Evolutionary conservation across 2,329 filamentous ascomycete species (phyloP).

Genomic region (Lachnellula occidentalis): DNA sequence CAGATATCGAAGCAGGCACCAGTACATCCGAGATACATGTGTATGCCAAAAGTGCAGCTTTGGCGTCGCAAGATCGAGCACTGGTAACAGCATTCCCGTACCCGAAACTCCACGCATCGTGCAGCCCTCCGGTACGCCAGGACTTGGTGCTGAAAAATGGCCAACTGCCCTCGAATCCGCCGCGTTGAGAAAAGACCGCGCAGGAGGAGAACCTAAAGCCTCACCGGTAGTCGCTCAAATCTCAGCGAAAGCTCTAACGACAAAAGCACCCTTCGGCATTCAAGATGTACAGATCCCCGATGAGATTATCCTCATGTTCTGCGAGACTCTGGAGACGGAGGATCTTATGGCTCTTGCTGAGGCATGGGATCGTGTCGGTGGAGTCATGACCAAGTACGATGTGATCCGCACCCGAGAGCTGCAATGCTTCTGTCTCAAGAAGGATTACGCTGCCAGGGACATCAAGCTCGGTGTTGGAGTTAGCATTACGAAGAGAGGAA

Average conservation of each 20-base stretch:
- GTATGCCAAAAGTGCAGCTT: conserved; percentile 26
- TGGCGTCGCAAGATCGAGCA: background rate
- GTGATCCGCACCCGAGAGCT: conserved; percentile 35
- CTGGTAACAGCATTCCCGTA: background rate
- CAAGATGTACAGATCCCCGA: conserved; percentile 34
- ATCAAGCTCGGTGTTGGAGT: conserved; percentile 42
- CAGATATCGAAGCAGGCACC: conserved; percentile 17
- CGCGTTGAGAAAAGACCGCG: background rate
- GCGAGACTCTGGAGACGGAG: conserved; percentile 29
- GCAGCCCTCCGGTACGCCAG: background rate
- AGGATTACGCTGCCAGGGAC: conserved; percentile 30
- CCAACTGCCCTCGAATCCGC: background rate
- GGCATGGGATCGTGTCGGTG: conserved; percentile 15
- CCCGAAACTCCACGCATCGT: background rate
- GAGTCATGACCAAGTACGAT: conserved; percentile 15
- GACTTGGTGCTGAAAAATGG: background rate
- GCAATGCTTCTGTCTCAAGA: conserved; percentile 43
- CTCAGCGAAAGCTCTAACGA: background rate
- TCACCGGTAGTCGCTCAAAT: background rate
- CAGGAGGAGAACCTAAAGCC: background rate
- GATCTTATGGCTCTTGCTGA: conserved; percentile 18
- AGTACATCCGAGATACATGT: conserved; percentile 8
- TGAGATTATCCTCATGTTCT: conserved; percentile 36
- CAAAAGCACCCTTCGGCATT: background rate
- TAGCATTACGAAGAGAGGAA: conserved; percentile 11